These are phyloP conservation scores for Jackrogersella multiformis DNA, from an alignment of 495 filamentous ascomycete genomes.

Conservation along the genomic window DNA sequence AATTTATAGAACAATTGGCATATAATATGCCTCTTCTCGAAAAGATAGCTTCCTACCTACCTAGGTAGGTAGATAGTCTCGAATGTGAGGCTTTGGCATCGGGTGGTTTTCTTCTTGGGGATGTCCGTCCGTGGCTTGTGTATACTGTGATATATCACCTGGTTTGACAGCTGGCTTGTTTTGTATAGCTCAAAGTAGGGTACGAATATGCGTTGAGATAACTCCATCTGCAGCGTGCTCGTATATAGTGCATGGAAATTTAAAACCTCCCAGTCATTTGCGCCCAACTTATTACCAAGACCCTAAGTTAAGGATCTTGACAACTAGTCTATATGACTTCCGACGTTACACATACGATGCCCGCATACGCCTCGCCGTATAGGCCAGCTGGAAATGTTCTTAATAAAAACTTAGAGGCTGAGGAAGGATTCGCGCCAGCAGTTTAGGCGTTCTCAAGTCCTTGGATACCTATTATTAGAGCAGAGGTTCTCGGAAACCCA, in stretches of 20 bases:
- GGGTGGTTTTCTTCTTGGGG: slow-evolving; percentile 11
- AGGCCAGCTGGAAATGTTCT: neutral
- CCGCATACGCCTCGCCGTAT: neutral
- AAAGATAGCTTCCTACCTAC: too few species aligned
- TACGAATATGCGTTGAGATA: neutral
- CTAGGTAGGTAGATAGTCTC: too few species aligned
- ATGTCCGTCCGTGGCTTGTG: slow-evolving; percentile 17
- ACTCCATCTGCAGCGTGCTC: neutral
- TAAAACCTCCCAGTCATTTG: neutral
- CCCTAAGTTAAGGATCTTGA: neutral
- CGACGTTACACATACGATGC: neutral
- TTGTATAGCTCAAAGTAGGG: neutral
- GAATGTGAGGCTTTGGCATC: too few species aligned
- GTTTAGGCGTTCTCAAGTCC: too few species aligned
- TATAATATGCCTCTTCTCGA: too few species aligned
- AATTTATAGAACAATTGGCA: too few species aligned
- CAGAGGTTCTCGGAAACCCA: too few species aligned
- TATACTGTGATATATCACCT: neutral
- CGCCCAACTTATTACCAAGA: neutral
- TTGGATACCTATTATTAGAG: too few species aligned
- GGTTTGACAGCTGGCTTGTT: neutral
- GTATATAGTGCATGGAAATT: neutral
- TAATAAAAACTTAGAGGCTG: neutral
- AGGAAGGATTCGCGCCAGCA: too few species aligned
- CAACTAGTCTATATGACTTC: neutral